Evolutionary conservation across 148 eudicot genomes (phyloP).

Genomic region (Rhododendron ferrugineum): DNA sequence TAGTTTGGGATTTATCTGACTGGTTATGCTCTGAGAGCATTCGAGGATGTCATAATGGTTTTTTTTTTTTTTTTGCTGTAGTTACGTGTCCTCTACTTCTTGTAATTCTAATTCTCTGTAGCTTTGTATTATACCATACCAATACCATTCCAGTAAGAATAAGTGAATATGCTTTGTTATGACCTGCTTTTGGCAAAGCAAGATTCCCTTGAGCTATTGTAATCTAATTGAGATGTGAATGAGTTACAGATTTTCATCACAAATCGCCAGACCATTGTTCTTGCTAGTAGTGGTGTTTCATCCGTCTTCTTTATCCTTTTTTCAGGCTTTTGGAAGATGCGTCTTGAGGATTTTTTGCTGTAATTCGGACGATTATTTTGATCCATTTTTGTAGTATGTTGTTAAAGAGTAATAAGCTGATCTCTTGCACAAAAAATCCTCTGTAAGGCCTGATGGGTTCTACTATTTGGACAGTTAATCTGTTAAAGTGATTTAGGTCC

Average conservation of each 20-base stretch:
- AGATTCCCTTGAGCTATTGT: background rate
- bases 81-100: conserved; percentile 18
- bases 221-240: conserved; percentile 6
- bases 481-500: no score
- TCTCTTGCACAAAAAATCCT: no score
- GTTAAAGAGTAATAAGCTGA: no score
- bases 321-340: background rate
- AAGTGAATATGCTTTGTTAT: conserved; percentile 1
- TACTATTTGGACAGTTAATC: no score
- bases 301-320: background rate
- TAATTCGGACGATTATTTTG: no score
- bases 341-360: background rate
- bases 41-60: conserved; percentile 17
- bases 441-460: no score
- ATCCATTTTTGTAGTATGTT: no score
- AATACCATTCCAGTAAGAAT: conserved; percentile 3
- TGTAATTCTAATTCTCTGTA: conserved; percentile 17
- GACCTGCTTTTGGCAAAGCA: background rate
- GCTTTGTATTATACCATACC: conserved; percentile 17
- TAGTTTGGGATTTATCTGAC: conserved; percentile 14
- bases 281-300: background rate
- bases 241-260: background rate
- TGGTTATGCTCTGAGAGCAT: conserved; percentile 10
- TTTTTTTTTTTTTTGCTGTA: conserved; percentile 12
- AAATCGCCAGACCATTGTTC: background rate